A percentile compares a stretch with the other conserved stretches of the same genome.
phyloP scores from a whole-genome alignment of 1,139 yeast genomes.

The Scheffersomyces segobiensis region DNA sequence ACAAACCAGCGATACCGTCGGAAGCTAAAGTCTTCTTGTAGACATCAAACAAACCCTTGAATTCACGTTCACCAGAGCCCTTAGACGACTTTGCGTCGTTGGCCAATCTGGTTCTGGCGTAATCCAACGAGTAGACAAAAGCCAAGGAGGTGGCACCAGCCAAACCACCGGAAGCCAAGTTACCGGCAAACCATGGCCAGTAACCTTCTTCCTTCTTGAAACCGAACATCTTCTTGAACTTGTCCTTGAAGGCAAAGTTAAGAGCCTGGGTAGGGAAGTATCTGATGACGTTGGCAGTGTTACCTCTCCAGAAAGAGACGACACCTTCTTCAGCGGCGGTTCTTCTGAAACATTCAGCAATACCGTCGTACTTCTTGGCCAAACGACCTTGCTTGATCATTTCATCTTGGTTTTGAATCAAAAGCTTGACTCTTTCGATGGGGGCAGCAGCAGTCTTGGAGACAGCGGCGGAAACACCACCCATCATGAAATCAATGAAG shows the following conservation, averaged over 20 bases:
- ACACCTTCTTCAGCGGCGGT: conserved; percentile 56
- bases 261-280: conserved; percentile 59
- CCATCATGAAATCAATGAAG: conserved; percentile 47
- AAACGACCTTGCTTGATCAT: conserved; percentile 58
- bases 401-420: conserved; percentile 56
- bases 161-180: conserved; percentile 58
- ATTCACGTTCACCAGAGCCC: conserved; percentile 50
- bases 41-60: conserved; percentile 56
- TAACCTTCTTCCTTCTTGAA: conserved; percentile 52
- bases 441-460: conserved; percentile 58
- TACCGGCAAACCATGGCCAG: conserved; percentile 56
- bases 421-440: conserved; percentile 55
- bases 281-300: conserved; percentile 57
- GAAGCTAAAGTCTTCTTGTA: conserved; percentile 55
- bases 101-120: conserved; percentile 58
- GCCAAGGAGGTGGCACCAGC: conserved; percentile 59
- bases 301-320: conserved; percentile 57
- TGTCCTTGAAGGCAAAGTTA: conserved; percentile 56
- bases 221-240: conserved; percentile 53
- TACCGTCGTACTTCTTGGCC: conserved; percentile 51
- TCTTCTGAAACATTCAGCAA: conserved; percentile 51
- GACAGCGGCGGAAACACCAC: conserved; percentile 61
- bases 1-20: conserved; percentile 58
- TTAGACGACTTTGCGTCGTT: conserved; percentile 54
- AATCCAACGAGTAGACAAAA: conserved; percentile 56